A percentile compares a stretch with the other conserved stretches of the same genome.
These are phyloP conservation scores for Exophiala aquamarina DNA, from an alignment of 2,329 filamentous ascomycete species.

Conservation along the genomic window DNA sequence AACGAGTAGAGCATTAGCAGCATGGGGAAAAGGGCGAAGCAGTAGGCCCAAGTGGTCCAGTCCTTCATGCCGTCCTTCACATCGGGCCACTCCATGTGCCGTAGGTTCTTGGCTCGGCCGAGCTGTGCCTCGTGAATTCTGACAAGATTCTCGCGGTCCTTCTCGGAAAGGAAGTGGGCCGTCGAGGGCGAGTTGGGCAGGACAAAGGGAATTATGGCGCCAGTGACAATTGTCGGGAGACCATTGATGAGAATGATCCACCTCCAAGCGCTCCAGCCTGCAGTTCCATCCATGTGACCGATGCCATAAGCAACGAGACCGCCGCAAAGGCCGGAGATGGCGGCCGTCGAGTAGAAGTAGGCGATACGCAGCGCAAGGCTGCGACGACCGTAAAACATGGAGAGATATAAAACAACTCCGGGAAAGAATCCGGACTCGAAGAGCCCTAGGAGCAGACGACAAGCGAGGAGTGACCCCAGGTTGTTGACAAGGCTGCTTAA, in stretches of 20 bases:
- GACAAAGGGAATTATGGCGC: constrained; percentile 52
- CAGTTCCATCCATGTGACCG: constrained; percentile 62
- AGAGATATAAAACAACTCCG: constrained; percentile 33
- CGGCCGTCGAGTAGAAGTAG: constrained; percentile 67
- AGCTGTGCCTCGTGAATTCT: constrained; percentile 1
- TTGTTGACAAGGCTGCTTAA: constrained; percentile 47
- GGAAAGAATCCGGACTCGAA: constrained; percentile 42
- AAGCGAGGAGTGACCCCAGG: constrained; percentile 41
- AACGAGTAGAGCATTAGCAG: constrained; percentile 39
- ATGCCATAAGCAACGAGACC: constrained; percentile 49
- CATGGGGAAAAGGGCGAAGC: constrained; percentile 34
- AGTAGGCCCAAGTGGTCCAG: constrained; percentile 39
- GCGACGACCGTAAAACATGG: constrained; percentile 56
- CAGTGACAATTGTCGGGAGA: constrained; percentile 57
- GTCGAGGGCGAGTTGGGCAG: constrained; percentile 52
- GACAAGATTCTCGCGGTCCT: constrained; percentile 15
- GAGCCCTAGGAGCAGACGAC: constrained; percentile 37
- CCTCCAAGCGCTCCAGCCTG: constrained; percentile 20
- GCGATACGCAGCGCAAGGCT: constrained; percentile 65
- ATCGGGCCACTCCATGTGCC: constrained; percentile 43
- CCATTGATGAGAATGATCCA: constrained; percentile 64
- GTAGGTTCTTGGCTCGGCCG: constrained; percentile 35
- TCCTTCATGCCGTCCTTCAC: constrained; percentile 46
- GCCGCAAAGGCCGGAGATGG: constrained; percentile 63
- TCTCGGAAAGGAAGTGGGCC: constrained; percentile 31